Conservation (phyloP, 164 flowering plant species). For the Platanus orientalis region DNA sequence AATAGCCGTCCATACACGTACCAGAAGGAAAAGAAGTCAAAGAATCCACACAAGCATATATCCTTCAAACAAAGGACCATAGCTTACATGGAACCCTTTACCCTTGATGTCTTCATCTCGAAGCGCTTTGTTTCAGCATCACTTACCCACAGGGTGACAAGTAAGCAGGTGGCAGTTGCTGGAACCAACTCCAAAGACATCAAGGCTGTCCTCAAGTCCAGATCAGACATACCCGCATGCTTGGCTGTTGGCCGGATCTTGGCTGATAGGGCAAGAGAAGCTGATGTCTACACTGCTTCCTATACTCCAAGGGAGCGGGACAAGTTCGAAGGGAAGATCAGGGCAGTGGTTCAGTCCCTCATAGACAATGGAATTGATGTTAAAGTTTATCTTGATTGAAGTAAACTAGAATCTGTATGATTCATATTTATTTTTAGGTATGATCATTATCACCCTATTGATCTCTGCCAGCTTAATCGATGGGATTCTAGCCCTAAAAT, state of each 20-base stretch:
- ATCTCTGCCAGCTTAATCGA: no score
- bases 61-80: conserved; percentile 84
- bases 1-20: conserved; percentile 89
- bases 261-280: conserved; percentile 82
- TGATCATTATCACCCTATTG: no score
- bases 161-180: conserved; percentile 93
- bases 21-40: conserved; percentile 81
- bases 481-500: no score
- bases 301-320: conserved; percentile 90
- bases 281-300: conserved; percentile 83
- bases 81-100: conserved; percentile 92
- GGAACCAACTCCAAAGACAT: conserved; percentile 96
- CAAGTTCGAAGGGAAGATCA: conserved; percentile 93
- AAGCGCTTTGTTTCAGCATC: conserved; percentile 95
- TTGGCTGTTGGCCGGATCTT: conserved; percentile 71
- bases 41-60: conserved; percentile 74
- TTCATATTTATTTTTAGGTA: no score
- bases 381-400: conserved; percentile 74
- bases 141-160: conserved; percentile 79
- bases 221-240: conserved; percentile 90
- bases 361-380: conserved; percentile 89
- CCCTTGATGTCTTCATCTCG: conserved; percentile 87
- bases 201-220: conserved; percentile 72
- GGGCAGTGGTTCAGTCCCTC: conserved; percentile 94
- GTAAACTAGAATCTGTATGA: neutral